Conservation (phyloP, 2,329 filamentous ascomycete species). For the Calonectria pseudoreteaudii region DNA sequence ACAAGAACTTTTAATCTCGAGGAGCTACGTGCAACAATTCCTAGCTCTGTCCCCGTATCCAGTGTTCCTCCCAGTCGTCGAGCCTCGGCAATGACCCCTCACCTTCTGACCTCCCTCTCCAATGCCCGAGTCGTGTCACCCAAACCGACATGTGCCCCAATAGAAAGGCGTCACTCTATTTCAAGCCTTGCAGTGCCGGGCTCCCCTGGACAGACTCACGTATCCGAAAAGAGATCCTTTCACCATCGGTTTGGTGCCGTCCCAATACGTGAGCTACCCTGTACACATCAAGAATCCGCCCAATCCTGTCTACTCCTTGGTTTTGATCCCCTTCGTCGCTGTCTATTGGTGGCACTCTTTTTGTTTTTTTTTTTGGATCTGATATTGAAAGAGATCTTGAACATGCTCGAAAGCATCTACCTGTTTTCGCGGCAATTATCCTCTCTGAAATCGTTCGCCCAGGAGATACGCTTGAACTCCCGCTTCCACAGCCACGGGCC, state of each 20-base stretch:
- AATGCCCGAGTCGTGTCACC: slow-evolving; percentile 26
- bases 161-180: slow-evolving; percentile 32
- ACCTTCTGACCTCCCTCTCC: background rate
- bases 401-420: slow-evolving; percentile 55
- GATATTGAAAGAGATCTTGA: slow-evolving; percentile 40
- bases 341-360: background rate
- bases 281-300: background rate
- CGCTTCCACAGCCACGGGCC: slow-evolving; percentile 66
- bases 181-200: slow-evolving; percentile 3
- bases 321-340: background rate
- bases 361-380: slow-evolving; percentile 10
- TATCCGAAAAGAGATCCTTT: slow-evolving; percentile 24
- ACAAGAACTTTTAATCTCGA: slow-evolving; percentile 63
- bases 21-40: slow-evolving; percentile 59
- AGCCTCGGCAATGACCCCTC: slow-evolving; percentile 31
- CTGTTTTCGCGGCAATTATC: slow-evolving; percentile 66
- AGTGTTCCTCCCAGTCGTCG: slow-evolving; percentile 18
- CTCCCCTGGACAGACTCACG: background rate
- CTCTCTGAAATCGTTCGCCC: slow-evolving; percentile 63
- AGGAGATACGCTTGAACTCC: slow-evolving; percentile 68
- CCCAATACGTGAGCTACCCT: slow-evolving; percentile 42
- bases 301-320: background rate
- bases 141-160: background rate
- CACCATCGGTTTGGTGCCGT: slow-evolving; percentile 27
- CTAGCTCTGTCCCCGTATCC: slow-evolving; percentile 44